A percentile compares a stretch with the other conserved stretches of the same genome.
phyloP scores from a whole-genome alignment of 345 rosid genomes.

The Lagerstroemia speciosa region DNA sequence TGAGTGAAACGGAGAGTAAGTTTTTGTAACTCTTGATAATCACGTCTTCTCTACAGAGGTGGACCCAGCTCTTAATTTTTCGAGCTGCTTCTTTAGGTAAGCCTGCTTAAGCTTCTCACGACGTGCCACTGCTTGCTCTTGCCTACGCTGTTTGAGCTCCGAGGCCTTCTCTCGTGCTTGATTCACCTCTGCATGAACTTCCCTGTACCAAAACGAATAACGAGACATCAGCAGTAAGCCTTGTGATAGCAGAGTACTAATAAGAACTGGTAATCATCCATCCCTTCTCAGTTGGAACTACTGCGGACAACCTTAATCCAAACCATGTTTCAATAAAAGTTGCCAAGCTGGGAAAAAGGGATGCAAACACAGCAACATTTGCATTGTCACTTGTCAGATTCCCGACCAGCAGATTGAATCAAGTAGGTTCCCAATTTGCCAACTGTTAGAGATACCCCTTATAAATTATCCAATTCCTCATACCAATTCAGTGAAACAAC shows the following conservation, averaged over 20 bases:
- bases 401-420: background rate
- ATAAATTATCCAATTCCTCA: background rate
- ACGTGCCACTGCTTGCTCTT: constrained; percentile 61
- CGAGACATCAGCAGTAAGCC: background rate
- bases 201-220: constrained; percentile 30
- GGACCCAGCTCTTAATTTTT: constrained; percentile 64
- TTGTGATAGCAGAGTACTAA: background rate
- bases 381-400: background rate
- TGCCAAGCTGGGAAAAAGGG: too few species aligned
- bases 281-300: too few species aligned
- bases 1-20: background rate
- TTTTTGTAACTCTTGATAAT: background rate
- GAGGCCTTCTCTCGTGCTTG: constrained; percentile 70
- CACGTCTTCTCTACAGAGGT: background rate
- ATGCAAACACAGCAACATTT: background rate
- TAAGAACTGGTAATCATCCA: too few species aligned
- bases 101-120: constrained; percentile 81
- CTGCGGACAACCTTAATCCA: background rate
- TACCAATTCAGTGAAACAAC: background rate
- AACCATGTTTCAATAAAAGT: background rate
- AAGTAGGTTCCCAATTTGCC: background rate
- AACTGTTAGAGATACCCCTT: background rate
- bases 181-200: constrained; percentile 87
- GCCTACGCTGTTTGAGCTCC: constrained; percentile 61
- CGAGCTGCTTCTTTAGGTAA: constrained; percentile 71